Conservation (phyloP, 495 filamentous ascomycete species). For the Neurospora sp. region DNA sequence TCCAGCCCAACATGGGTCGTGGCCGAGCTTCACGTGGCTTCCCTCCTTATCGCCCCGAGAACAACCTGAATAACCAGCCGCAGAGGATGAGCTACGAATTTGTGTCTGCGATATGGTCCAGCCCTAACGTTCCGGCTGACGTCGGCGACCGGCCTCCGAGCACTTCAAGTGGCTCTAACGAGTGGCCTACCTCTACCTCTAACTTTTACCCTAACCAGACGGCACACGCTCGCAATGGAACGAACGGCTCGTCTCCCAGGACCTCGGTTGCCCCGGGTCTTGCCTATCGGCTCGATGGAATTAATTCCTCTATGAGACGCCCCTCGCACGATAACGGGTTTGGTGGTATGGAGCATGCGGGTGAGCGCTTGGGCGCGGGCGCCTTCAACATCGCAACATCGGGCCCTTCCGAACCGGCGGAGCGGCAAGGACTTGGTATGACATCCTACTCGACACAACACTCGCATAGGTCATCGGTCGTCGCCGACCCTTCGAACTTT, state of each 20-base stretch:
- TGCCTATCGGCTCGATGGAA: neutral
- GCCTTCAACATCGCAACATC: neutral
- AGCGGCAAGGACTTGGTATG: neutral
- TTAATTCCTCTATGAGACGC: neutral
- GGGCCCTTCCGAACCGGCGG: neutral
- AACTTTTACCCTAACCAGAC: neutral
- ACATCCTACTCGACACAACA: neutral
- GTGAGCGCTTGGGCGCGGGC: neutral
- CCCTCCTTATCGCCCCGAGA: neutral
- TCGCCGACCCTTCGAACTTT: neutral
- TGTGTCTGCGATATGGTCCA: neutral
- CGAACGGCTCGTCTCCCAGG: neutral
- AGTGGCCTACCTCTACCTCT: neutral
- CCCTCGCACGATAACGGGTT: neutral
- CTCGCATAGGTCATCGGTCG: neutral
- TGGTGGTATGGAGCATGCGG: neutral
- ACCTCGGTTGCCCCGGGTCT: neutral
- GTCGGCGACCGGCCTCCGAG: neutral
- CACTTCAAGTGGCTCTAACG: neutral
- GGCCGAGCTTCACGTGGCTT: neutral
- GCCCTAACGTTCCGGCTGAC: neutral
- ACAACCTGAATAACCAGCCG: neutral
- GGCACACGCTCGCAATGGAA: neutral
- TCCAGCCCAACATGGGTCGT: neutral
- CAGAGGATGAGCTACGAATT: too few species aligned